Base-by-base conservation (phyloP, 495 filamentous ascomycete genomes). In the Parachaetomium inaequale region DNA sequence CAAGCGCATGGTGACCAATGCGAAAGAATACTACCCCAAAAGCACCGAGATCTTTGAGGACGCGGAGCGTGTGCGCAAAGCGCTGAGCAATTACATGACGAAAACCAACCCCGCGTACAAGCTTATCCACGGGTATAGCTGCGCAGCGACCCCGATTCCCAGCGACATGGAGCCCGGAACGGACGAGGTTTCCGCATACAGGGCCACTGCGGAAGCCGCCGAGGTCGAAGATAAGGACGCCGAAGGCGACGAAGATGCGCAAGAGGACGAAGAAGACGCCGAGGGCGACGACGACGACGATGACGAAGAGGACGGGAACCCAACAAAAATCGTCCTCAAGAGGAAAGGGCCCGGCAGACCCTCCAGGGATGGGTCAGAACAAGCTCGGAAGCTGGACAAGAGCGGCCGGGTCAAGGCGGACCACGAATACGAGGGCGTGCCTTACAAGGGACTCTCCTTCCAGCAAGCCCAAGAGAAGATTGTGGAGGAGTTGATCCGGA, bases 381-480 rank as follows among this genome's bases (percentile, higher is more conserved):
- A 60, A 11, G 50, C 53, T 7, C 58, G 56, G 19, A 68, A 56
- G 60, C 11, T 45, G 11, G 67, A 65, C 40, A 66, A 52, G 45
- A 64, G 53, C 38, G 62, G 55, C 14, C 66, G 64, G 64, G 59
- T 66, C 58, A 76, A 77, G 68, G 67, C 77, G 53, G 75, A 87
- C 72, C 75, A 79, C 66, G 63, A 85, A 66, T 82, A 83, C 53
- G 74, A 79, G 56, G 77, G 75, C 58, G 79, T 76, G 50, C 76
- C 78, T 12, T 87, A 85, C 71, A 77, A 84, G 62, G 85, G 85
- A 45, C 83, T 89, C 53, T 85, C 66, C 23, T 89, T 95, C 67
- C 89, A 92, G 66, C 78, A 90, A 62, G 91, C 90, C 1, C 90
- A 95, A 69, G 89, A 93, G 60, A 88, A 89, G 75, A 86, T 95